phyloP scores from a whole-genome alignment of 2,329 filamentous ascomycete genomes.

The Pochonia chlamydosporia region DNA sequence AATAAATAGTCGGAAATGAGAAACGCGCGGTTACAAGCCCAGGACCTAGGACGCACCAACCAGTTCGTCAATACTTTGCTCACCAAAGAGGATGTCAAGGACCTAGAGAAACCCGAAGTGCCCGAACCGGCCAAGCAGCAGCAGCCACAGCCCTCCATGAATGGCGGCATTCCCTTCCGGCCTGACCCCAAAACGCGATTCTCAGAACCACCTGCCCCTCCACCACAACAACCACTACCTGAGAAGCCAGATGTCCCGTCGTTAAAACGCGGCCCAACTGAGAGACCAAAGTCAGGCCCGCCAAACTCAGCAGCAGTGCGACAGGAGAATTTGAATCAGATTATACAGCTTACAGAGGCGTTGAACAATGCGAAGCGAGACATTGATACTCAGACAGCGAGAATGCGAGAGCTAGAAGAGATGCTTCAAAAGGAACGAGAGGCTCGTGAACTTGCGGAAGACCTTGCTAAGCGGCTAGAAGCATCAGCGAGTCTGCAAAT shows the following conservation, averaged over 20 bases:
- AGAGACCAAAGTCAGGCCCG: slow-evolving; percentile 58
- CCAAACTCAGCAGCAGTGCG: slow-evolving; percentile 53
- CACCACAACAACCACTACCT: slow-evolving; percentile 85
- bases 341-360: slow-evolving; percentile 78
- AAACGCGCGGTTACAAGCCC: slow-evolving; percentile 77
- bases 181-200: slow-evolving; percentile 77
- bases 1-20: slow-evolving; percentile 69
- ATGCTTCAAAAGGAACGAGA: slow-evolving; percentile 71
- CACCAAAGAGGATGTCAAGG: slow-evolving; percentile 62
- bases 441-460: slow-evolving; percentile 79
- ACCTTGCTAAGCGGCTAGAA: slow-evolving; percentile 65
- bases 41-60: slow-evolving; percentile 76
- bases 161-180: slow-evolving; percentile 53
- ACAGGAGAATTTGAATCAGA: slow-evolving; percentile 61
- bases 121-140: slow-evolving; percentile 42
- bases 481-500: slow-evolving; percentile 38
- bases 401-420: slow-evolving; percentile 72
- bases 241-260: slow-evolving; percentile 82
- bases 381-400: slow-evolving; percentile 73
- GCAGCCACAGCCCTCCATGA: slow-evolving; percentile 38
- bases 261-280: slow-evolving; percentile 69
- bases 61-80: slow-evolving; percentile 75
- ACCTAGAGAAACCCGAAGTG: slow-evolving; percentile 45
- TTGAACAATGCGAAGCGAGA: slow-evolving; percentile 80
- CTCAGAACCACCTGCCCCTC: slow-evolving; percentile 87